A percentile compares a stretch with the other conserved stretches of the same genome.
These are phyloP conservation scores for Climacium dendroides DNA, from an alignment of 225 moss, liverwort and hornwort genomes.

Conservation along the genomic window DNA sequence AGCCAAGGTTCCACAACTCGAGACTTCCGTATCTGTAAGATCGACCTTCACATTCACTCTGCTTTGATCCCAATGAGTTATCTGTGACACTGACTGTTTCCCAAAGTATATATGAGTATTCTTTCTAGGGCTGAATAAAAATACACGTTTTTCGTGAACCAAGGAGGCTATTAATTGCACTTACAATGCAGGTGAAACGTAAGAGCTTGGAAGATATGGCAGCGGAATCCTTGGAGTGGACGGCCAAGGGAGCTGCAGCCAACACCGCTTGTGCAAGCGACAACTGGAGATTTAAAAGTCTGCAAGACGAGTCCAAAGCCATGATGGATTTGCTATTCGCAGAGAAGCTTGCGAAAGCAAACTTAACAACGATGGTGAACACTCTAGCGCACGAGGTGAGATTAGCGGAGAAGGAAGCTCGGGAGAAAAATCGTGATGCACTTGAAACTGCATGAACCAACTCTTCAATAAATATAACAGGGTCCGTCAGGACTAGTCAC, in stretches of 20 bases:
- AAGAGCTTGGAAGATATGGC: not conserved
- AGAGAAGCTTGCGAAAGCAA: not conserved
- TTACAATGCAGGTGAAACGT: not conserved
- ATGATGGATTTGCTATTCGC: not conserved
- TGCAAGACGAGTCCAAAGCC: conserved; percentile 7
- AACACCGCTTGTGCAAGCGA: not conserved
- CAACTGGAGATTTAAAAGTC: not conserved
- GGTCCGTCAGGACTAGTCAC: not conserved
- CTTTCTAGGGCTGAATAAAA: not conserved
- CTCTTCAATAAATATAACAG: too few relatives aligned
- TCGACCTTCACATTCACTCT: not conserved
- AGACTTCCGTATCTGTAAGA: conserved; percentile 45
- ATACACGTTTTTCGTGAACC: not conserved
- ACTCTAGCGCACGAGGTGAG: not conserved
- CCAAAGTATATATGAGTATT: not conserved
- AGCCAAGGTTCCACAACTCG: conserved; percentile 19
- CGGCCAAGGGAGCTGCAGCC: not conserved
- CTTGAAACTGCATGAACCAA: not conserved
- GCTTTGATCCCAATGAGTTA: not conserved
- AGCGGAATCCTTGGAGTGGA: not conserved
- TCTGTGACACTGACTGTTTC: not conserved
- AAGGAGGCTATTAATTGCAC: not conserved
- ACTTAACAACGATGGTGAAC: not conserved
- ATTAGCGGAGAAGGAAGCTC: not conserved
- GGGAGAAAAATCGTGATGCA: not conserved